Base-by-base conservation (phyloP, 2,329 filamentous ascomycete genomes). In the Pseudocercospora crystallina region DNA sequence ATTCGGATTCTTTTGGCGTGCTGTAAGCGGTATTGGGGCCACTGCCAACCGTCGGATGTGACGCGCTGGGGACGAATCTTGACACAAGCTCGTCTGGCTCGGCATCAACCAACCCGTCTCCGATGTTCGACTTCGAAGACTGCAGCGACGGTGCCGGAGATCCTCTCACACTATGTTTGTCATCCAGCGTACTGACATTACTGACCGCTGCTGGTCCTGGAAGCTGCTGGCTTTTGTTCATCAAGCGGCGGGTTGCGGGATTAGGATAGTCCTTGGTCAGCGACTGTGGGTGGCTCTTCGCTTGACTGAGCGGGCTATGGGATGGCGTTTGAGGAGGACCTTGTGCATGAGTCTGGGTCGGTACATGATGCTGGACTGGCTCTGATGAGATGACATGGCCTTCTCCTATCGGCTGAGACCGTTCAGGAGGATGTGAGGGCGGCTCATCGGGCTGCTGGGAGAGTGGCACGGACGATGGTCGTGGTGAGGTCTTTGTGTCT, bases 201-300 rank as follows among this genome's bases (percentile, higher is more conserved):
- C 64, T 66, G 7, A 67, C 54, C 4, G 63, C 57, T 15, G 66
- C 65, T 34, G 65, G 66, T 3, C 62, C 62, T 8, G 62, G 59
- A 8, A 50, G 46, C 13, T 54, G 55, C 34, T 58, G 59, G n/a
- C 54, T 58, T 39, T 47, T 54, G 20, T 26, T 26, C 31, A 61
- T 38, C n/a, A 65, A 47, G 17, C 61, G 58, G 8, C 58, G 58
- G 15, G 61, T 57, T 5, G 59, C 58, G 5, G 65, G 63, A 42
- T 66, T 65, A 3, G 59, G 48, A 35, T 62, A 57, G 13, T 60
- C 53, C 38, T 51, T 56, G 37, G 33, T 43, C 33, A 42, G 39
- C 20, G 36, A 43, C 26, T 34, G 37, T 5, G 38, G 20, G 9
- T 43, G 47, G 15, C 63, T 59, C 48, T 58, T 61, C 11, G 57